These are phyloP conservation scores for Arthrinium phaeospermum DNA, from an alignment of 2,329 filamentous ascomycete genomes.

Conservation along the genomic window DNA sequence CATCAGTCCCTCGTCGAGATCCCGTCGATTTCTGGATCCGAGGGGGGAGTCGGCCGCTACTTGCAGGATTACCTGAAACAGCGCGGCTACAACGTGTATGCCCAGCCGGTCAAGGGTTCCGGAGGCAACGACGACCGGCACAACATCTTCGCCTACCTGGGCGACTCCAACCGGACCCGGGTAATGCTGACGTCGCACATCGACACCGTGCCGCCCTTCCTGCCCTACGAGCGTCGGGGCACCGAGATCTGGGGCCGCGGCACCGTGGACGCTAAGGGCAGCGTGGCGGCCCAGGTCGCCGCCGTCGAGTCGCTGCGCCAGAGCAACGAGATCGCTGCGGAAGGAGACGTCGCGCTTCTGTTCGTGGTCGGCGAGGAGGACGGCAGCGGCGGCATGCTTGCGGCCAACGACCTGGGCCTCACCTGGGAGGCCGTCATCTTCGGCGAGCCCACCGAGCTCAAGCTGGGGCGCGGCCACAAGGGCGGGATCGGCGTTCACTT, in stretches of 20 bases:
- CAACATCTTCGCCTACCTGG: constrained; percentile 68
- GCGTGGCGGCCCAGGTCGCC: constrained; percentile 60
- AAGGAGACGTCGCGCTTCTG: constrained; percentile 49
- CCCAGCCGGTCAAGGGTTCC: neutral
- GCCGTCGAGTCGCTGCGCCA: constrained; percentile 51
- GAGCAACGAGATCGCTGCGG: constrained; percentile 39
- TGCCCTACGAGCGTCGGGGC: constrained; percentile 33
- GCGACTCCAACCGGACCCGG: constrained; percentile 52
- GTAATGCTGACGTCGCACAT: constrained; percentile 68
- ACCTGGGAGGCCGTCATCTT: constrained; percentile 70
- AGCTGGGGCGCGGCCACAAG: constrained; percentile 75
- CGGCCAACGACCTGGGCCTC: constrained; percentile 51
- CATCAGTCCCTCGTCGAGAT: constrained; percentile 5
- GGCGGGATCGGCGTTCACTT: constrained; percentile 66
- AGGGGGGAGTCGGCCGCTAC: neutral
- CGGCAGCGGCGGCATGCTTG: constrained; percentile 69
- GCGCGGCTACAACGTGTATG: neutral
- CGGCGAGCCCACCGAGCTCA: constrained; percentile 75
- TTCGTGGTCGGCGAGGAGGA: constrained; percentile 71
- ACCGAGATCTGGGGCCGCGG: constrained; percentile 22
- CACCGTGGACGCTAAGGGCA: constrained; percentile 22
- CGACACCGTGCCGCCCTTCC: constrained; percentile 63
- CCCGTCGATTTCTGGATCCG: neutral
- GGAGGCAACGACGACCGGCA: constrained; percentile 30
- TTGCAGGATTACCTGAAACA: neutral